A percentile compares a stretch with the other conserved stretches of the same genome.
These are phyloP conservation scores for Fusarium heterosporum DNA, from an alignment of 2,329 filamentous ascomycete genomes.

Conservation along the genomic window DNA sequence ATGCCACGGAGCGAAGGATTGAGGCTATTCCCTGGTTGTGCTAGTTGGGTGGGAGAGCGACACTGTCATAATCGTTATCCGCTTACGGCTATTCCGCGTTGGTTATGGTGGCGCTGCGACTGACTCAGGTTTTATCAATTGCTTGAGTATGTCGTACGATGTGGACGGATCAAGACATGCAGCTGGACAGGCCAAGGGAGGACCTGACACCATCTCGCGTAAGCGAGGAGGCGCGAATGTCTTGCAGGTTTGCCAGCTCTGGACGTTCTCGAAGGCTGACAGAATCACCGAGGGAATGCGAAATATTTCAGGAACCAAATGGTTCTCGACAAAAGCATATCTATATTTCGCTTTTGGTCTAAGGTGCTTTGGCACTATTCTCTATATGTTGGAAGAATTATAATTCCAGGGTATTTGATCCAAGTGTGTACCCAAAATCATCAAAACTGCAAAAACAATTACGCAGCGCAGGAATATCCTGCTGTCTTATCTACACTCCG, in stretches of 20 bases:
- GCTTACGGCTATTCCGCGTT: neutral
- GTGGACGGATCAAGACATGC: no score
- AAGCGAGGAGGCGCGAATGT: no score
- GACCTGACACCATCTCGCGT: neutral
- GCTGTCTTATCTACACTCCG: slow-evolving; percentile 35
- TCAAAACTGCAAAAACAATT: slow-evolving; percentile 15
- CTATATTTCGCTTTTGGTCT: slow-evolving; percentile 2
- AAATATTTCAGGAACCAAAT: neutral
- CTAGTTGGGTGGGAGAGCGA: slow-evolving; percentile 1
- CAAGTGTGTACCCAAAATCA: slow-evolving; percentile 14
- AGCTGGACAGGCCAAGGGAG: no score
- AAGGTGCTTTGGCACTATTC: slow-evolving; percentile 24
- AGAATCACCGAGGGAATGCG: neutral
- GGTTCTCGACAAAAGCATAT: neutral
- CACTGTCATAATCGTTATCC: neutral
- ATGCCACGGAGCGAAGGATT: neutral
- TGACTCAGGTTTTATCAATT: neutral
- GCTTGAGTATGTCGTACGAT: slow-evolving; percentile 5
- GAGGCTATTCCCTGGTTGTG: neutral
- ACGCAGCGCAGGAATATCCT: neutral
- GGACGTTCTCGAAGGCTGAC: no score
- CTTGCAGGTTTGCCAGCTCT: neutral
- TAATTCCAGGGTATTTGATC: slow-evolving; percentile 23
- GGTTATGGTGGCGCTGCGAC: neutral
- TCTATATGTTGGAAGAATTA: slow-evolving; percentile 10